Evolutionary conservation across 2,329 filamentous ascomycete genomes (phyloP).

Genomic region (Exophiala calicioides): DNA sequence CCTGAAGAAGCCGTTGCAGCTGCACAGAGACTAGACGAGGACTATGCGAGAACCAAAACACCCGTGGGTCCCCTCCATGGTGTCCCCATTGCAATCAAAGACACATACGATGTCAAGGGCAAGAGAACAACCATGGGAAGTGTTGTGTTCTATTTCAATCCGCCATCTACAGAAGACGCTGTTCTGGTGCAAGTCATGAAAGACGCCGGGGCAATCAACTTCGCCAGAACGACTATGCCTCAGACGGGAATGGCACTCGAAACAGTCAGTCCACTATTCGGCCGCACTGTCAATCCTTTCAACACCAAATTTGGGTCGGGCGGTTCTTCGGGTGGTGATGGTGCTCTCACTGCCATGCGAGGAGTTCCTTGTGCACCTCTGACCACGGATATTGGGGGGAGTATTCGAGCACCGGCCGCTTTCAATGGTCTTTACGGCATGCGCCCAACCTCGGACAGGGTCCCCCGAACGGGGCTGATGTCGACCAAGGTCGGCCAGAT

Average conservation of each 20-base stretch:
- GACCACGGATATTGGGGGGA: conserved; percentile 54
- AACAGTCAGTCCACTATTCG: conserved; percentile 35
- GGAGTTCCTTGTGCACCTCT: conserved; percentile 58
- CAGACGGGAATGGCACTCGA: conserved; percentile 38
- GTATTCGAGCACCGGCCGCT: conserved; percentile 43
- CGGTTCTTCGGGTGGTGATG: conserved; percentile 60
- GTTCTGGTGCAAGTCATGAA: conserved; percentile 28
- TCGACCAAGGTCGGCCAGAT: conserved; percentile 17
- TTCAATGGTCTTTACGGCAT: conserved; percentile 45
- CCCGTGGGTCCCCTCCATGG: conserved; percentile 63
- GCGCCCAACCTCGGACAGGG: conserved; percentile 42
- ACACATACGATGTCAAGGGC: conserved; percentile 29
- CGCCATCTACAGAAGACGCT: too few relatives aligned
- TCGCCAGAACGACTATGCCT: conserved; percentile 37
- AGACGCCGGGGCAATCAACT: conserved; percentile 36
- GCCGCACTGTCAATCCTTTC: conserved; percentile 54
- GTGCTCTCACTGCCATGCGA: conserved; percentile 54
- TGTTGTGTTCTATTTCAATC: conserved; percentile 14
- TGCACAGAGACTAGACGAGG: conserved; percentile 51
- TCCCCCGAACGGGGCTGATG: conserved; percentile 37
- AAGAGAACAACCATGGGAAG: too few relatives aligned
- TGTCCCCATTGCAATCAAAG: conserved; percentile 57
- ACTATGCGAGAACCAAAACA: conserved; percentile 41
- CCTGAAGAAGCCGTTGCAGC: conserved; percentile 52
- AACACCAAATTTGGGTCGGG: conserved; percentile 55